Base-by-base conservation (phyloP, 495 filamentous ascomycete genomes). In the Annulohypoxylon nitens region DNA sequence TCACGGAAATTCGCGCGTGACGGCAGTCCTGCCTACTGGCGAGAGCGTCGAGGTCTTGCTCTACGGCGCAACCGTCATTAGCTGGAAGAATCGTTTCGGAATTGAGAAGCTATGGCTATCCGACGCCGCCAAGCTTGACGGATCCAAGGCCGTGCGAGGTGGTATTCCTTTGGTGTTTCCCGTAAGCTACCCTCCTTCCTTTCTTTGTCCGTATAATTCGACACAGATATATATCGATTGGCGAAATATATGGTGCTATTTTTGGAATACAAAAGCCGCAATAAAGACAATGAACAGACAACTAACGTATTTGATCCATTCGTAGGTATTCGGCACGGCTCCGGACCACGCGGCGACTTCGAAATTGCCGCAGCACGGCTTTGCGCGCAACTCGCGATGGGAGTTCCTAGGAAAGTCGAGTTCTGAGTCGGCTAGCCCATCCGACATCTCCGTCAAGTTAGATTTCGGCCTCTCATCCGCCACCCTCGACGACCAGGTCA, bases 91-190 rank as follows among this genome's bases (percentile, higher is more conserved):
- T 70, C 88, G 88, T 36, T 81, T 84, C 41, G 95, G 94, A 68
- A 81, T 88, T 67, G 97, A 99, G 85, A 95, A 93, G 80, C 85
- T 99, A 47, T 99, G 94, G 85, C 68, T 98, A 63, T 95, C 92
- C 76, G 87, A 93, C 64, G 91, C 89, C 65, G 93, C 95, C 36
- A 83, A 83, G 73, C 80, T 88, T 64, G 88, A 90, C 76, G 88
- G 88, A 41, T 81, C 81, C 58, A 88, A 87, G 73, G 81, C 88
- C 54, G 91, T 93, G 34, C 78, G 92, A 69, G 92, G 92, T 12
- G 92, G 97, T 5, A 93, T 99, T 69, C 97, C 97, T 7, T 82
- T 99, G 36, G 97, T 99, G 3, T 99, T 99, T 79, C 97, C 97
- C 18, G 95, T 97, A 85, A 71, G 90, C 86, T 55, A 39, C 43